These are phyloP conservation scores for Atkinsonella hypoxylon DNA, from an alignment of 2,329 filamentous ascomycete species.

Conservation along the genomic window DNA sequence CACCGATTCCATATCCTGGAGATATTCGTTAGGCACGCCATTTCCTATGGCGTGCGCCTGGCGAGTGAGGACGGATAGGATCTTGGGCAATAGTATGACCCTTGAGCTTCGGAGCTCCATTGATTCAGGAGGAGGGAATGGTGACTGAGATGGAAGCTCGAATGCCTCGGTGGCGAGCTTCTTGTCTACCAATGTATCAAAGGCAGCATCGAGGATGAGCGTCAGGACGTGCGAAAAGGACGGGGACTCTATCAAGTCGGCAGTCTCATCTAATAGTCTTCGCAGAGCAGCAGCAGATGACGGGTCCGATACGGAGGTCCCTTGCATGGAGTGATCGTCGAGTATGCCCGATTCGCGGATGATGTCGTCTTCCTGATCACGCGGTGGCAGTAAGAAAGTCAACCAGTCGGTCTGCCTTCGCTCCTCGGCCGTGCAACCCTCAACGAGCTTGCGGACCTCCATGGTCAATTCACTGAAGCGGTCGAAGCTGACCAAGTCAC, in stretches of 20 bases:
- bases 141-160: conserved; percentile 33
- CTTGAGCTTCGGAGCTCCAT: conserved; percentile 46
- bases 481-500: conserved; percentile 76
- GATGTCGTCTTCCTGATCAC: conserved; percentile 68
- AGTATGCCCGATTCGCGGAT: conserved; percentile 76
- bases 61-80: conserved; percentile 77
- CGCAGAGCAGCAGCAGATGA: conserved; percentile 53
- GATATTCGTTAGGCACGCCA: conserved; percentile 59
- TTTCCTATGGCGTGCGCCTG: conserved; percentile 85
- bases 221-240: conserved; percentile 79
- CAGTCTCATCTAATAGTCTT: conserved; percentile 85
- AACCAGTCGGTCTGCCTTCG: conserved; percentile 56
- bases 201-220: conserved; percentile 75
- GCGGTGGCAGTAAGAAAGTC: conserved; percentile 67
- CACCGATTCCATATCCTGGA: conserved; percentile 64
- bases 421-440: conserved; percentile 43
- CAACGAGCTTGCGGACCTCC: conserved; percentile 73
- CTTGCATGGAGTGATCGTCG: conserved; percentile 30
- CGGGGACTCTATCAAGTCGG: conserved; percentile 89
- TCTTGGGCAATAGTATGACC: conserved; percentile 62
- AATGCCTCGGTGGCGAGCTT: conserved; percentile 73
- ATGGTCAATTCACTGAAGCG: conserved; percentile 69
- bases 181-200: conserved; percentile 70
- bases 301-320: conserved; percentile 25
- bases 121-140: conserved; percentile 35